These are phyloP conservation scores for Diplodia mutila DNA, from an alignment of 2,329 filamentous ascomycete species.

Conservation along the genomic window DNA sequence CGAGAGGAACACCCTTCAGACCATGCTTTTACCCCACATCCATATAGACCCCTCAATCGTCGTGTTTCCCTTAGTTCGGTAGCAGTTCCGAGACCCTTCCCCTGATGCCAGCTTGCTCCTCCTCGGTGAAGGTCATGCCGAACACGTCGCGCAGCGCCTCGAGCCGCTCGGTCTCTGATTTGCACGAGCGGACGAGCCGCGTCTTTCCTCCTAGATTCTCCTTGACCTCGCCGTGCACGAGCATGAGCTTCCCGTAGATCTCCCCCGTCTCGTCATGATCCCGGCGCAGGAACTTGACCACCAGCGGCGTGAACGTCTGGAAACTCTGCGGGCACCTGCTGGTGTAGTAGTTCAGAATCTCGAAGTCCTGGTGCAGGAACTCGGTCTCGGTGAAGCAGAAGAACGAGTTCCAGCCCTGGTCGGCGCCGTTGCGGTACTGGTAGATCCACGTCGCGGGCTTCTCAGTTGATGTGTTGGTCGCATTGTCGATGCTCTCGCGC, in stretches of 20 bases:
- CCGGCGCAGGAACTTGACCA: constrained; percentile 45
- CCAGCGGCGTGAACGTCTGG: constrained; percentile 38
- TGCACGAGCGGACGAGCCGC: constrained; percentile 42
- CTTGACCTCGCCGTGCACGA: constrained; percentile 51
- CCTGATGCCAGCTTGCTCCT: constrained; percentile 42
- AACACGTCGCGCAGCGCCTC: constrained; percentile 46
- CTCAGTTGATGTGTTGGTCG: constrained; percentile 39
- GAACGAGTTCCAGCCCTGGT: constrained; percentile 47
- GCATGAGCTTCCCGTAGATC: constrained; percentile 42
- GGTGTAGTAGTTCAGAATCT: constrained; percentile 46
- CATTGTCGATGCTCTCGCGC: constrained; percentile 53
- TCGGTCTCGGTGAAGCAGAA: constrained; percentile 49
- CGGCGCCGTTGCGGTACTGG: constrained; percentile 53
- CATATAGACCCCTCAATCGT: neutral
- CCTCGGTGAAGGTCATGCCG: constrained; percentile 43
- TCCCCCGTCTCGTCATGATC: constrained; percentile 34
- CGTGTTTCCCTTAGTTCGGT: neutral
- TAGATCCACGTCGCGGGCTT: constrained; percentile 64
- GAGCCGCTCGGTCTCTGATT: constrained; percentile 46
- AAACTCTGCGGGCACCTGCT: constrained; percentile 38
- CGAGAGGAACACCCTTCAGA: neutral
- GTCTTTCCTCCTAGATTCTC: constrained; percentile 49
- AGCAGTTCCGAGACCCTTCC: constrained; percentile 35
- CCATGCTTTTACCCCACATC: neutral
- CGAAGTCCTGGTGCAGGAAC: constrained; percentile 46